These are phyloP conservation scores for Phytopythium kandeliae DNA, from an alignment of 352 stramenopile genomes.

Conservation along the genomic window DNA sequence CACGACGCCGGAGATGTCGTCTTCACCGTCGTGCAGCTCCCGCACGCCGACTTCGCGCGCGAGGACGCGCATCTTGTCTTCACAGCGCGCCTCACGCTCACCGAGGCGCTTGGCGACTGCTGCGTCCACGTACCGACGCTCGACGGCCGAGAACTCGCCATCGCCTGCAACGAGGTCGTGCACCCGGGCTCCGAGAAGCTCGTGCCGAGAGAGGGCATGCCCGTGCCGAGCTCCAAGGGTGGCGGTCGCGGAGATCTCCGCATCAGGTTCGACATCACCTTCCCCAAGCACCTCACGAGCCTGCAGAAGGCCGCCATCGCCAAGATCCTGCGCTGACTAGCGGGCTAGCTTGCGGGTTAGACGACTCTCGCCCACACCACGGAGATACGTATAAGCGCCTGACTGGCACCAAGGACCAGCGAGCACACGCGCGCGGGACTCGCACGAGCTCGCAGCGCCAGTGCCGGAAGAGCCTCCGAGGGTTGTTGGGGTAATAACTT, in stretches of 20 bases:
- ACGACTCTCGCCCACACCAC: too few species aligned
- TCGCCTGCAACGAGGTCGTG: constrained; percentile 92
- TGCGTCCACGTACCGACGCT: constrained; percentile 93
- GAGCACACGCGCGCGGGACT: too few species aligned
- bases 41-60: constrained; percentile 84
- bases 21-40: constrained; percentile 87
- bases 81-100: constrained; percentile 92
- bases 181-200: constrained; percentile 87
- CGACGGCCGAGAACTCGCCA: constrained; percentile 91
- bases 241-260: constrained; percentile 88
- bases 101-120: constrained; percentile 94
- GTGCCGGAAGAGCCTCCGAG: background rate
- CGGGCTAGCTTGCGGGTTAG: background rate
- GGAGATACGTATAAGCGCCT: too few species aligned
- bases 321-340: constrained; percentile 68
- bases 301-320: constrained; percentile 89
- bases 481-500: constrained; percentile 6
- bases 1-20: constrained; percentile 93
- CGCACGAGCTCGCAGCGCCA: background rate
- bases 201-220: constrained; percentile 95
- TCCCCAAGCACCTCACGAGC: constrained; percentile 91
- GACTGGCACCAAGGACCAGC: too few species aligned
- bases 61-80: constrained; percentile 92
- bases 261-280: constrained; percentile 95
- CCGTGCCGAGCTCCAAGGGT: constrained; percentile 54